These are phyloP conservation scores for Peribolospora kevripleyi DNA, from an alignment of 768 basidiomycete species.

Conservation along the genomic window DNA sequence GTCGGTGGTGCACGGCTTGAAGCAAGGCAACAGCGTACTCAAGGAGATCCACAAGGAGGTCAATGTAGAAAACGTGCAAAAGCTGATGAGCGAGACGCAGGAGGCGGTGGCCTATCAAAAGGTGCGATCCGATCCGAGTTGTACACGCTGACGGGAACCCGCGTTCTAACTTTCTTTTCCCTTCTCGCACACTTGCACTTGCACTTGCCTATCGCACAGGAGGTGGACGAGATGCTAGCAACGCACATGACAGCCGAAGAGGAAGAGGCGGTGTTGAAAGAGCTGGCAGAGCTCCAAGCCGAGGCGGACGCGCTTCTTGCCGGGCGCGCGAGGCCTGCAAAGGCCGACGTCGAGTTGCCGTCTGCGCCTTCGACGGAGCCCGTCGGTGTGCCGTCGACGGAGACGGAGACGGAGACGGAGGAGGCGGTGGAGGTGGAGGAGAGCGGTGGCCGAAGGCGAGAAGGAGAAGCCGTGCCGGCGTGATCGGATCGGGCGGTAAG, in stretches of 20 bases:
- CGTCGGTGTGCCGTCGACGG: neutral
- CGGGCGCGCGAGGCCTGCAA: neutral
- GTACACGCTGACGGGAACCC: neutral
- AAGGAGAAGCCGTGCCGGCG: no score
- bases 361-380: neutral
- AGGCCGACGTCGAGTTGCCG: neutral
- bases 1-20: conserved; percentile 71
- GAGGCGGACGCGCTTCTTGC: conserved; percentile 15
- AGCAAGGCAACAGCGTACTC: conserved; percentile 79
- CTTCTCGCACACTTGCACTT: no score
- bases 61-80: conserved; percentile 79
- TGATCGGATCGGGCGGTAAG: no score
- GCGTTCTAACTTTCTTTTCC: neutral
- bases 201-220: conserved; percentile 28
- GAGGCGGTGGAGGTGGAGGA: neutral
- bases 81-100: conserved; percentile 67
- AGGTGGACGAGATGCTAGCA: conserved; percentile 67
- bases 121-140: conserved; percentile 24
- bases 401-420: neutral
- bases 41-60: conserved; percentile 87
- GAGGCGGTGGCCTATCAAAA: conserved; percentile 81
- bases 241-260: conserved; percentile 65
- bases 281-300: conserved; percentile 43
- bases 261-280: conserved; percentile 75
- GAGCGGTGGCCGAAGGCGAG: neutral